Evolutionary conservation across 1,284 basidiomycete species (phyloP), one percentile per base, ranked within the genome.

Genomic region (Butyriboletus appendiculatus): DNA sequence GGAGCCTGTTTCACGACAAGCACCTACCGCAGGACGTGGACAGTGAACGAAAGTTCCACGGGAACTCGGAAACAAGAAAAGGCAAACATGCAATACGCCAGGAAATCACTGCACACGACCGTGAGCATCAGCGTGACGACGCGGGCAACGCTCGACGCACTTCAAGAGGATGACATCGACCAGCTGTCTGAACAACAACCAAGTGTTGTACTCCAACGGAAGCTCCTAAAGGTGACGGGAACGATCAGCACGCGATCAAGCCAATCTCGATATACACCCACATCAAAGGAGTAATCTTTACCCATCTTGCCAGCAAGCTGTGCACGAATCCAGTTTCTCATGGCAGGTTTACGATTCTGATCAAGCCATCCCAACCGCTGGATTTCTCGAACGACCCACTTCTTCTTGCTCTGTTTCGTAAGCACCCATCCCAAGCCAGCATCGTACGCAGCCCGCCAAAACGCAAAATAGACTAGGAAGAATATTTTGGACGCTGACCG

Each of bases 81-180:
- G 1, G 96, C 94, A 70, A 98, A 98, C 79, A 97, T 86, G 73
- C 90, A 92, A 71, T 98, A 99, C 1, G 96, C 89, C 55, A 96
- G 71, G 70, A 99, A 99, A 71, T 98, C 95, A 72, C 92, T 95
- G 62, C 33, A 18, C 37, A 26, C 39, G 20, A 45, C 45, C 26
- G 42, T 35, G 40, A 40, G 11, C 18, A 28, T 45, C 47, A 39
- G 39, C 38, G 40, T 4, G 22, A n/a, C 9, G 8, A 16, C 26
- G 20, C 48, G 5, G 22, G 0, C 14, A 24, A 45, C n/a, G 55
- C 56, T 41, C 5, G 12, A 80, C 84, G 56, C 59, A 94, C 92
- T 99, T 99, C 62, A 98, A 82, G 35, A 99, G 80, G 64, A 99
- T 98, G 40, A 98, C 86, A 70, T 99, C 96, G 32, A 99, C 96